These are phyloP conservation scores for Hamigera avellanea DNA, from an alignment of 495 filamentous ascomycete genomes.

Conservation along the genomic window DNA sequence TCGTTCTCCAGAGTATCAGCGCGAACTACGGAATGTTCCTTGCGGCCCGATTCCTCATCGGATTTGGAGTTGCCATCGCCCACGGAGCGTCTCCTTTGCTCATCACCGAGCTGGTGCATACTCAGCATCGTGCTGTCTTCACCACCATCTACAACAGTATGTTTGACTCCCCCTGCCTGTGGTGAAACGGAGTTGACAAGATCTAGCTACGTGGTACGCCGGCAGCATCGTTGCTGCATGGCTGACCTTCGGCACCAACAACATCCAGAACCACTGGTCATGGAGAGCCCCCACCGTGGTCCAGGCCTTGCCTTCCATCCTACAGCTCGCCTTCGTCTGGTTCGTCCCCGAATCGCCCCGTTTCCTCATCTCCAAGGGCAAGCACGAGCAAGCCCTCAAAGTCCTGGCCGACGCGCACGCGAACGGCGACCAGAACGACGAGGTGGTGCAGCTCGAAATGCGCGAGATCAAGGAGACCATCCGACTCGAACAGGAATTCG, in stretches of 20 bases:
- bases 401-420: constrained; percentile 26
- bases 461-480: constrained; percentile 24
- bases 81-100: constrained; percentile 53
- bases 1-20: constrained; percentile 39
- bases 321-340: constrained; percentile 37
- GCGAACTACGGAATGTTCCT: constrained; percentile 29
- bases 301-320: constrained; percentile 33
- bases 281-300: constrained; percentile 38
- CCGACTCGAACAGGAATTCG: constrained; percentile 20
- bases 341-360: constrained; percentile 37
- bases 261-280: constrained; percentile 32
- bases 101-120: constrained; percentile 53
- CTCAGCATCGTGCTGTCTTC: constrained; percentile 54
- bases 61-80: constrained; percentile 57
- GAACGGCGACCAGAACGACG: constrained; percentile 13
- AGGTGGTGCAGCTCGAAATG: constrained; percentile 20
- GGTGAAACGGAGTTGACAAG: constrained; percentile 7
- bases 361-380: constrained; percentile 23
- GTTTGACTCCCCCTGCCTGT: constrained; percentile 9
- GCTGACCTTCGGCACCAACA: constrained; percentile 19
- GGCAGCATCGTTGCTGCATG: constrained; percentile 37
- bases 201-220: constrained; percentile 12
- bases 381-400: constrained; percentile 24
- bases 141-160: constrained; percentile 57
- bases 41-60: constrained; percentile 12